Evolutionary conservation across 768 basidiomycete species (phyloP), one percentile per base, ranked within the genome.

Genomic region (Agrocybe chaxingu): DNA sequence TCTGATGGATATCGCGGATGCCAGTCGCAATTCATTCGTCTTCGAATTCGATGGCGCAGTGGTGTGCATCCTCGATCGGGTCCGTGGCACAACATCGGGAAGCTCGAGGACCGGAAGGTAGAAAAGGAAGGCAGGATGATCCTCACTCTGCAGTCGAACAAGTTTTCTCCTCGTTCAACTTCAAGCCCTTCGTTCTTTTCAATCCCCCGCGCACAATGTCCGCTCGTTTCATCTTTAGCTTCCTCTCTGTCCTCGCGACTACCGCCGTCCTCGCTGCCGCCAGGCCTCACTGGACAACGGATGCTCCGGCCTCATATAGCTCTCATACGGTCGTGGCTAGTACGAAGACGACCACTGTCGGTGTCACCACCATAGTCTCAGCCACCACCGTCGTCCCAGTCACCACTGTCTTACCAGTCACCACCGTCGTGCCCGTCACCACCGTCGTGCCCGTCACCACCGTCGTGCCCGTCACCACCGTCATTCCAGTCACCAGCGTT

Each of bases 181-280:
- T 24, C 24, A 24, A 1, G 24, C 5, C 24, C 53, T 42, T 29
- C 48, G 47, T 52, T 32, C 19, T 12, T 16, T 16, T 35, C 38
- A 40, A 29, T 47, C 38, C 16, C 48, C 47, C 10, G 47, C 38
- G 11, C 57, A 34, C 39, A 29, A 68, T 70, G 66, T 63, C 65
- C 51, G 49, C 61, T 51, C 62, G 60, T 42, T 16, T 60, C 42
- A 45, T 53, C 29, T 48, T 52, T 42, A 48, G 58, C 33, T 47
- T 64, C 40, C 30, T 59, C 57, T 58, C 54, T 40, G 59, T 60
- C 51, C 48, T 64, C 40, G 42, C 61, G 33, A 45, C 59, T 19
- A 62, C 66, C 51, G 51, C 62, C 41, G 38, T 66, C 46, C 56
- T 67, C 55, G 66, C 57, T 47, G 58, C 58, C 46, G 68, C 66